phyloP scores from a whole-genome alignment of 495 filamentous ascomycete genomes.

The Xylaria curta region DNA sequence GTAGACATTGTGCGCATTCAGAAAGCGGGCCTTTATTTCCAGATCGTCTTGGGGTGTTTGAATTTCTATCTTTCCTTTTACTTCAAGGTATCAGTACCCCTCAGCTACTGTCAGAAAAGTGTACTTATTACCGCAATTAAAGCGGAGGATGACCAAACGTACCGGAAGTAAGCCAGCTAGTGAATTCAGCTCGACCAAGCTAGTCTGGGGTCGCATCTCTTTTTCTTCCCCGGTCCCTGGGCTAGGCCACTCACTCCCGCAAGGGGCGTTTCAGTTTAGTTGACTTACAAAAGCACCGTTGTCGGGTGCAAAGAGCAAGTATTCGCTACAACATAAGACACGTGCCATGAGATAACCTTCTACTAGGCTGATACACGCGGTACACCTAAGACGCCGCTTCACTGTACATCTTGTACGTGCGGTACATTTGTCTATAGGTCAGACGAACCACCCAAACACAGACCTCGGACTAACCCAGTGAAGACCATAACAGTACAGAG shows the following conservation, averaged over 20 bases:
- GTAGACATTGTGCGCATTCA: background rate
- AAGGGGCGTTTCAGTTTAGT: slow-evolving; percentile 29
- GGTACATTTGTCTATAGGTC: slow-evolving; percentile 24
- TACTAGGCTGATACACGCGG: slow-evolving; percentile 14
- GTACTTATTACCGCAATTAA: slow-evolving; percentile 27
- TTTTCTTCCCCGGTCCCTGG: slow-evolving; percentile 29
- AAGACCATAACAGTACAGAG: slow-evolving; percentile 22
- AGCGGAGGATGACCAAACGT: slow-evolving; percentile 25
- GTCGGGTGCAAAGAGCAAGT: slow-evolving; percentile 22
- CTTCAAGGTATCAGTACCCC: slow-evolving; percentile 3
- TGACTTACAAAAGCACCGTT: slow-evolving; percentile 17
- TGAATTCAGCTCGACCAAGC: slow-evolving; percentile 29
- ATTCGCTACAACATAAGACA: slow-evolving; percentile 24
- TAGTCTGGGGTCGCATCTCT: slow-evolving; percentile 30
- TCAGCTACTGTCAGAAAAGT: slow-evolving; percentile 18
- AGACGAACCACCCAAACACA: slow-evolving; percentile 16
- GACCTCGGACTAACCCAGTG: slow-evolving; percentile 16
- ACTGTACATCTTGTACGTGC: slow-evolving; percentile 19
- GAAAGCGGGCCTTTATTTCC: background rate
- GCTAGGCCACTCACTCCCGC: slow-evolving; percentile 26
- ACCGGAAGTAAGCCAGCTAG: slow-evolving; percentile 28
- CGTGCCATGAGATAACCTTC: slow-evolving; percentile 24
- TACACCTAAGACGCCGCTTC: slow-evolving; percentile 23
- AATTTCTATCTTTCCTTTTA: slow-evolving; percentile 13
- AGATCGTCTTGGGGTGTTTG: background rate